Base-by-base conservation (phyloP, 2,329 filamentous ascomycete species). In the Hymenoscyphus fructigenus region DNA sequence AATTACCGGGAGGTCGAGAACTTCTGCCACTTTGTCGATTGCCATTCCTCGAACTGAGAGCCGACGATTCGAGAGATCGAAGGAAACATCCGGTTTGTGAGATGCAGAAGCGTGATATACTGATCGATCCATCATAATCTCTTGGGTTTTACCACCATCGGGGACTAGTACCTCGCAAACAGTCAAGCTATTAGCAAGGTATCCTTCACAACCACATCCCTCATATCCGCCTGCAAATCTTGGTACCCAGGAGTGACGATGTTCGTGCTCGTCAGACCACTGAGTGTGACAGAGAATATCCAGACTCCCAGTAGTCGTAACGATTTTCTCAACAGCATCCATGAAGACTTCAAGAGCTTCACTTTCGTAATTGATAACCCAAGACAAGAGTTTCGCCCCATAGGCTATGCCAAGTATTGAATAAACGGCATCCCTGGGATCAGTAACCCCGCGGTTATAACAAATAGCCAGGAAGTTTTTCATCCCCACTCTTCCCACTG, bases 271-370 rank as follows among this genome's bases (percentile, higher is more conserved):
- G 2, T 32, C 20, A 15, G 58, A 26, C 58, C 58, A 60, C 10
- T 17, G 26, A 15, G 20, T 60, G 6, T 60, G 23, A n/a, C 58
- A 60, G n/a, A 60, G 12, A 14, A 60, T 47, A 47, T 60, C 58
- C 12, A 60, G 14, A n/a, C 58, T 60, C 5, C 26, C 58, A 17
- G 58, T 60, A 5, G 20, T 17, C 9, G 6, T 6, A 9, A 20
- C 14, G n/a, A 50, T 50, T 23, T 29, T 93, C 78, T 97, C 93
- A 50, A 94, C 74, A 5, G 92, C 58, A 29, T 60, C 38, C 20
- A 60, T 60, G 20, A 60, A 60, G 14, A 60, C 58, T 41, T 60
- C 58, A 2, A 60, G 23, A 6, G 36, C 15, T 15, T 26, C 10
- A 7, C 41, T 41, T 7, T 60, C 15, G 26, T 60, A 60, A n/a